Conservation (phyloP, 2,329 filamentous ascomycete species). For the Botryosphaeria agaves region DNA sequence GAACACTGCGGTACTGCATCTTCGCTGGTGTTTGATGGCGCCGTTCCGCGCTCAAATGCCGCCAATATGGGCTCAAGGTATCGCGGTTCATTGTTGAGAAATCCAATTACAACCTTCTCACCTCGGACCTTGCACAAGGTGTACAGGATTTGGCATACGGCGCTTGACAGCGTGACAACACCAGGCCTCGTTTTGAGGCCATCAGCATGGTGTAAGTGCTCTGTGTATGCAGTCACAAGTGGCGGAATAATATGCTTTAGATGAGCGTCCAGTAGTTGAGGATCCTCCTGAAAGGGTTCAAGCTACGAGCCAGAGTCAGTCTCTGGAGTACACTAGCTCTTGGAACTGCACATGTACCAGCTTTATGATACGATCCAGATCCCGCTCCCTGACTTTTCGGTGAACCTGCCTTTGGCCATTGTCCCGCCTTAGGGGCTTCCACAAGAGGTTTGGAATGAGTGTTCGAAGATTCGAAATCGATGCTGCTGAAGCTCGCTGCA, state of each 20-base stretch:
- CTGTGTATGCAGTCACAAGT: conserved; percentile 60
- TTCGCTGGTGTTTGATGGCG: conserved; percentile 4
- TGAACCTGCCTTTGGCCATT: conserved; percentile 13
- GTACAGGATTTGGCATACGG: conserved; percentile 68
- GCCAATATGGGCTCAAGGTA: conserved; percentile 66
- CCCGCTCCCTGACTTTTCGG: conserved; percentile 18
- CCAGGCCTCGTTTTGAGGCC: conserved; percentile 8
- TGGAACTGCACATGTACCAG: conserved; percentile 13
- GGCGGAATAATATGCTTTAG: conserved; percentile 58
- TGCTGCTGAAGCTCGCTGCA: conserved; percentile 23
- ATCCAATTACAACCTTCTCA: conserved; percentile 79
- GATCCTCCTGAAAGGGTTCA: conserved; percentile 87
- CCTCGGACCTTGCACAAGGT: conserved; percentile 88
- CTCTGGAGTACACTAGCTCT: not conserved
- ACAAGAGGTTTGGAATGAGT: conserved; percentile 18
- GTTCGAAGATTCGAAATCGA: conserved; percentile 9
- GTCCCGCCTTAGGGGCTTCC: conserved; percentile 12
- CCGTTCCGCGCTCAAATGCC: conserved; percentile 47
- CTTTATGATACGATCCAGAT: conserved; percentile 21
- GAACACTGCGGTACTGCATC: conserved; percentile 18
- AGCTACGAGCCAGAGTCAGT: conserved; percentile 26
- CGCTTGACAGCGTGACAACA: conserved; percentile 21
- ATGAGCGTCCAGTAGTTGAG: conserved; percentile 77
- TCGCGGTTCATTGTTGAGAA: conserved; percentile 77
- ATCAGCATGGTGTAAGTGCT: conserved; percentile 33